A percentile compares a stretch with the other conserved stretches of the same genome.
These are phyloP conservation scores for Earliella scabrosa DNA, from an alignment of 1,284 basidiomycete species.

Conservation along the genomic window DNA sequence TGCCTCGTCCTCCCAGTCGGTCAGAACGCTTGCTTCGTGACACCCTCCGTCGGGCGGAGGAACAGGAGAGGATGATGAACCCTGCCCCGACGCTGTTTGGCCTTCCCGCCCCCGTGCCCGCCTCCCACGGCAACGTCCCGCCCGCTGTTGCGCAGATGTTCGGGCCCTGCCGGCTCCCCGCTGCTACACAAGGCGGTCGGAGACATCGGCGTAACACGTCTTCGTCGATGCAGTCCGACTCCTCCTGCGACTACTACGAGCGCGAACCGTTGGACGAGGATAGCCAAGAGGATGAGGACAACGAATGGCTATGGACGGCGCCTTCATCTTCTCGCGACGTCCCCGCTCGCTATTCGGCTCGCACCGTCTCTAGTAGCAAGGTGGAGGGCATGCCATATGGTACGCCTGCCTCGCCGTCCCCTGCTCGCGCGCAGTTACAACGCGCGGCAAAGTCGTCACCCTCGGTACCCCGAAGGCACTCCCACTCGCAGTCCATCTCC, in stretches of 20 bases:
- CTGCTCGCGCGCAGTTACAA: conserved; percentile 30
- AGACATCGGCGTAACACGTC: conserved; percentile 31
- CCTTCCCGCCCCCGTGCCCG: conserved; percentile 19
- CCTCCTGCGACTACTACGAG: conserved; percentile 31
- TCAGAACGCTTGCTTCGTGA: conserved; percentile 63
- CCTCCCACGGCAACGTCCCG: conserved; percentile 18
- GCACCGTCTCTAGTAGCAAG: conserved; percentile 10
- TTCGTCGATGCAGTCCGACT: conserved; percentile 31
- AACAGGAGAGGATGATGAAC: conserved; percentile 34
- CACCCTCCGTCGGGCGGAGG: conserved; percentile 57
- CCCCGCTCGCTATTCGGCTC: conserved; percentile 12
- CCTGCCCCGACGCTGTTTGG: conserved; percentile 24
- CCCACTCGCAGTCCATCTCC: conserved; percentile 23
- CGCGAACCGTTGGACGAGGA: conserved; percentile 31
- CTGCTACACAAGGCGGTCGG: conserved; percentile 14
- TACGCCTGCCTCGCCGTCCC: conserved; percentile 32
- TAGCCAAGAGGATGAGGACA: conserved; percentile 37
- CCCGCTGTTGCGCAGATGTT: conserved; percentile 17
- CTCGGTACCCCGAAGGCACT: conserved; percentile 23
- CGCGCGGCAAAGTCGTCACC: conserved; percentile 32
- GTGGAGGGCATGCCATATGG: conserved; percentile 26
- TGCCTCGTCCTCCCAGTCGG: conserved; percentile 41
- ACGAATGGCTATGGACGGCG: conserved; percentile 25
- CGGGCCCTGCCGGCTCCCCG: conserved; percentile 15
- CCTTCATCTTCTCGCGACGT: conserved; percentile 25